These are phyloP conservation scores for Sanguinoderma infundibulare DNA, from an alignment of 1,284 basidiomycete genomes.

Conservation along the genomic window DNA sequence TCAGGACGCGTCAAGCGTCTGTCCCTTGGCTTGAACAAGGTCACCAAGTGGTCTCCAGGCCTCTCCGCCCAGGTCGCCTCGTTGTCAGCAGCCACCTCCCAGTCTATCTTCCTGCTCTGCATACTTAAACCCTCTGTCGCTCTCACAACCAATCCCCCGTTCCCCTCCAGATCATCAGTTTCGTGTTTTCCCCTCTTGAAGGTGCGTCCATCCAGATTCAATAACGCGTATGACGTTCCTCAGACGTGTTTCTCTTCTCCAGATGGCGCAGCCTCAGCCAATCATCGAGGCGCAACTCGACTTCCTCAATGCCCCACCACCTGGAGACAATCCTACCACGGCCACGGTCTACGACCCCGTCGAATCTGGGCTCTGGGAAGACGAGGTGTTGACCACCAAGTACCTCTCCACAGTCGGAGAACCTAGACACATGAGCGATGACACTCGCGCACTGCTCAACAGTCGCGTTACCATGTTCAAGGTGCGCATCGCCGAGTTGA, in stretches of 20 bases:
- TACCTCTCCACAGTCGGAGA: not conserved
- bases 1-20: not conserved
- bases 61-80: no score
- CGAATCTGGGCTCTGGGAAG: not conserved
- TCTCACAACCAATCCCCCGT: no score
- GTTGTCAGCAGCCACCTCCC: no score
- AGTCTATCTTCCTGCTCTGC: not conserved
- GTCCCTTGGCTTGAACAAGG: conserved; percentile 12
- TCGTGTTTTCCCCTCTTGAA: not conserved
- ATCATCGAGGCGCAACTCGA: not conserved
- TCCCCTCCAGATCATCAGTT: not conserved
- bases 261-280: not conserved
- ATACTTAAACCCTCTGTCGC: not conserved
- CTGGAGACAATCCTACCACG: not conserved
- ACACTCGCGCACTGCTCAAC: conserved; percentile 4
- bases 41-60: conserved; percentile 2
- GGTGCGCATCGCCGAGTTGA: conserved; percentile 27
- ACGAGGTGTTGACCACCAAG: not conserved
- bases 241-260: not conserved
- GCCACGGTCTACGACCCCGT: not conserved
- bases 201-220: not conserved
- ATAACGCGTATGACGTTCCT: not conserved
- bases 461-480: conserved; percentile 8
- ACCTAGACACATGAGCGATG: not conserved
- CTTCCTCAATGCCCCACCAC: not conserved